phyloP scores from a whole-genome alignment of 2,329 filamentous ascomycete genomes.

The Phyllosticta paracitricarpa region DNA sequence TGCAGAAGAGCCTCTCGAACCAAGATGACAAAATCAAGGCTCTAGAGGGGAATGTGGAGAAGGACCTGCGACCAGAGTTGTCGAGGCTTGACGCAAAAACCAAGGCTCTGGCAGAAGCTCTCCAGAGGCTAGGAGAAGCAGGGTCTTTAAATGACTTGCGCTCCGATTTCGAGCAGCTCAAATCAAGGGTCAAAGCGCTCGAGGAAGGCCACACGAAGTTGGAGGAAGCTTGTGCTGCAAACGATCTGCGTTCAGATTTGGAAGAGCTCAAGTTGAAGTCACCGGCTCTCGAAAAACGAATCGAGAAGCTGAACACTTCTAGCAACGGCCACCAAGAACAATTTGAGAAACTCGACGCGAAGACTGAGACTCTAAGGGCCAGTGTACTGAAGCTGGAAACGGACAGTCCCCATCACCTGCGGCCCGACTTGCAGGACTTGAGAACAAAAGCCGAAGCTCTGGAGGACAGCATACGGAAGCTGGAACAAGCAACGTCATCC shows the following conservation, averaged over 20 bases:
- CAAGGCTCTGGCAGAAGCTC: not conserved
- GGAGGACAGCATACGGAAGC: not conserved
- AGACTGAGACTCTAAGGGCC: not conserved
- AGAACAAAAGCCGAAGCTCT: not conserved
- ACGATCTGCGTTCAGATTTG: not conserved
- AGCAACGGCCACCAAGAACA: not conserved
- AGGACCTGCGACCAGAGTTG: not conserved
- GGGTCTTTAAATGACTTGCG: not conserved
- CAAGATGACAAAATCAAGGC: not conserved
- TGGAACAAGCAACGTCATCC: not conserved
- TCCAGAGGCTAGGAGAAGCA: not conserved
- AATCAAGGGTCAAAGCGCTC: not conserved
- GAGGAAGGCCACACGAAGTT: not conserved
- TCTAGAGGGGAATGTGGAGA: not conserved
- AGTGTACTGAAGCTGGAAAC: not conserved
- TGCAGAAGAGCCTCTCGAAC: not conserved
- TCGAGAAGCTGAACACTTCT: not conserved
- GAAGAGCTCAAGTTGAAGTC: not conserved
- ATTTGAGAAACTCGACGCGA: not conserved
- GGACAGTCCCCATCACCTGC: not conserved
- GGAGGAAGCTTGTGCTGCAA: not conserved
- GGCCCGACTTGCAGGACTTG: too few species aligned
- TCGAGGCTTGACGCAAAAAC: not conserved
- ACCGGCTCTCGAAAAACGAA: not conserved
- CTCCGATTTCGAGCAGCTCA: not conserved